Evolutionary conservation across 371 early-diverging fungal species (phyloP).

Genomic region (Lichtheimia corymbifera): DNA sequence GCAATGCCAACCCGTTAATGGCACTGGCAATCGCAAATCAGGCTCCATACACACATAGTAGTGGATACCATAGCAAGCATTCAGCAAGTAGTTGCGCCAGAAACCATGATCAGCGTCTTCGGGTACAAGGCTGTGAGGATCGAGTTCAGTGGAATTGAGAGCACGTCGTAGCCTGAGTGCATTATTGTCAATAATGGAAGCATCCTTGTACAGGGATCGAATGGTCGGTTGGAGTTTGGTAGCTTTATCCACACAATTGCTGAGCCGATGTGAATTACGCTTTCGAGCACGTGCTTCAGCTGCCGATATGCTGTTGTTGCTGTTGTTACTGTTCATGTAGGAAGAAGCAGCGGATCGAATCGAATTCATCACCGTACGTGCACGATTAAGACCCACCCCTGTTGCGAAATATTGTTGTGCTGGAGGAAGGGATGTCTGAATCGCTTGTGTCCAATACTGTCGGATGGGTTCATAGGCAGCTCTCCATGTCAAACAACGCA

Average conservation of each 20-base stretch:
- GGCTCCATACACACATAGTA: constrained; percentile 44
- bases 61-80: constrained; percentile 52
- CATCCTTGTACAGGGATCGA: constrained; percentile 16
- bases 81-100: constrained; percentile 48
- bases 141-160: constrained; percentile 17
- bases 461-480: constrained; percentile 45
- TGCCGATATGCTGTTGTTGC: neutral
- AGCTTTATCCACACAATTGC: constrained; percentile 43
- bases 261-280: constrained; percentile 37
- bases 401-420: constrained; percentile 30
- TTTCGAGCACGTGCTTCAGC: constrained; percentile 18
- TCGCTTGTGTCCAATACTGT: constrained; percentile 45
- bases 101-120: constrained; percentile 31
- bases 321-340: constrained; percentile 19
- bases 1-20: constrained; percentile 44
- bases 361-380: constrained; percentile 50
- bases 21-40: constrained; percentile 30
- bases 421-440: constrained; percentile 24
- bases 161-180: constrained; percentile 8
- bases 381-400: constrained; percentile 35
- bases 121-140: constrained; percentile 32
- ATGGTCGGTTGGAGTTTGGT: constrained; percentile 22
- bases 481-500: constrained; percentile 38
- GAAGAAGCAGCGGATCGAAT: constrained; percentile 28
- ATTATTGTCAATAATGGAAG: constrained; percentile 4